Evolutionary conservation across 208 protist genomes (phyloP).

Genomic region (Acanthamoeba castellanii): DNA sequence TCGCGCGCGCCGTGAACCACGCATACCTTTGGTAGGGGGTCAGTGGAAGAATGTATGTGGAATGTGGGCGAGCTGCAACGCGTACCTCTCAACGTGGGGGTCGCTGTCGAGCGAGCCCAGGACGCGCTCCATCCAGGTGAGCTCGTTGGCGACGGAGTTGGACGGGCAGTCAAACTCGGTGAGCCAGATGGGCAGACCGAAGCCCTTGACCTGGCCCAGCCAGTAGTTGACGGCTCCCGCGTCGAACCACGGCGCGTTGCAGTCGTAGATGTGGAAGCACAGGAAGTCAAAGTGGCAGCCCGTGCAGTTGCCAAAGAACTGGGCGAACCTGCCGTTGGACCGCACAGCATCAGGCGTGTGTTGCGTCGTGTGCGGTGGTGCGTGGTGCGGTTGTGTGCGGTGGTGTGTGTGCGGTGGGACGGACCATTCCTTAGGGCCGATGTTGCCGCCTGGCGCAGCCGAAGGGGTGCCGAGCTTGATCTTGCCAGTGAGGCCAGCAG

Average conservation of each 20-base stretch:
- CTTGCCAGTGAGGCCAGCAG: neutral
- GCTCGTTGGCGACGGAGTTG: neutral
- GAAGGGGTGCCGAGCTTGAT: slow-evolving; percentile 9
- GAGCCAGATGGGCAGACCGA: slow-evolving; percentile 8
- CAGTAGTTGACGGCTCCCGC: slow-evolving; percentile 6
- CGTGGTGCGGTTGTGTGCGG: no score
- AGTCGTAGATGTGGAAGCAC: slow-evolving; percentile 25
- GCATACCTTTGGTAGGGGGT: neutral
- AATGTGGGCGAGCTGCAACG: neutral
- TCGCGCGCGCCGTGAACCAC: slow-evolving; percentile 29
- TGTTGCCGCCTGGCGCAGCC: neutral
- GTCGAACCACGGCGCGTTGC: slow-evolving; percentile 4
- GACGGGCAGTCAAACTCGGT: slow-evolving; percentile 29
- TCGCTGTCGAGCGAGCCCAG: slow-evolving; percentile 5
- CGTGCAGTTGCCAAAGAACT: slow-evolving; percentile 44
- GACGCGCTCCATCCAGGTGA: neutral
- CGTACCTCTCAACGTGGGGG: neutral
- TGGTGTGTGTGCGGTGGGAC: neutral
- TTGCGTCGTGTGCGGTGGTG: no score
- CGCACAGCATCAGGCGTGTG: neutral
- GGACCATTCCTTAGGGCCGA: neutral
- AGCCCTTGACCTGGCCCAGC: neutral
- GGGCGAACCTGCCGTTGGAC: neutral
- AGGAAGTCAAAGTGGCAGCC: slow-evolving; percentile 62
- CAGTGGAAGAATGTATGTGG: neutral